These are phyloP conservation scores for Coemansia sp. DNA, from an alignment of 192 early-diverging fungal genomes.

Conservation along the genomic window DNA sequence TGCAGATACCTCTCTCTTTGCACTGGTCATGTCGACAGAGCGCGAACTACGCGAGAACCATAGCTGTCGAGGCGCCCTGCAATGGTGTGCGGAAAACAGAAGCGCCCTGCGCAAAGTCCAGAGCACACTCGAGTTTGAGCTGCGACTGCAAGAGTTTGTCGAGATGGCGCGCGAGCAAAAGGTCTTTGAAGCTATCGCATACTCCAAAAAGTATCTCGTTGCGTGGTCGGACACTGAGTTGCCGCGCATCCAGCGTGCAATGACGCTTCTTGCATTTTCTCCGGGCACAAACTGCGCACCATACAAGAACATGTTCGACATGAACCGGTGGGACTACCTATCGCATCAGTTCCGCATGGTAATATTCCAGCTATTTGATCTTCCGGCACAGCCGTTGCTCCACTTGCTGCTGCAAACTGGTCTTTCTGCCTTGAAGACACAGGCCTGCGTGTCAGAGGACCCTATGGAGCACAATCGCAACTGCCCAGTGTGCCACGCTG, in stretches of 20 bases:
- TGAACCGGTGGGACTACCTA: slow-evolving; percentile 73
- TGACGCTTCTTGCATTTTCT: slow-evolving; percentile 85
- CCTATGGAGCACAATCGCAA: slow-evolving; percentile 80
- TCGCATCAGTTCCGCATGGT: slow-evolving; percentile 79
- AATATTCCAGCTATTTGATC: slow-evolving; percentile 84
- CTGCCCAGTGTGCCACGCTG: slow-evolving; percentile 90
- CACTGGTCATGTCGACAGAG: slow-evolving; percentile 77
- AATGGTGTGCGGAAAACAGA: slow-evolving; percentile 95
- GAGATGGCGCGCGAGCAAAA: slow-evolving; percentile 75
- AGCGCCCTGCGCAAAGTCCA: slow-evolving; percentile 85
- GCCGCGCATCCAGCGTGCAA: slow-evolving; percentile 83
- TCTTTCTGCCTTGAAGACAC: slow-evolving; percentile 90
- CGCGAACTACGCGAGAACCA: slow-evolving; percentile 65
- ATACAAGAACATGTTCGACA: slow-evolving; percentile 67
- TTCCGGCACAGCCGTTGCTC: slow-evolving; percentile 86
- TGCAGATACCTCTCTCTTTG: slow-evolving; percentile 91
- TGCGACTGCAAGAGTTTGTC: slow-evolving; percentile 93
- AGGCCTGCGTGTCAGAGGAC: slow-evolving; percentile 69
- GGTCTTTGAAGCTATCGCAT: slow-evolving; percentile 73
- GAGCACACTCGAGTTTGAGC: slow-evolving; percentile 96
- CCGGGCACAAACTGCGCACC: slow-evolving; percentile 73
- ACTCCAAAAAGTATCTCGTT: slow-evolving; percentile 82
- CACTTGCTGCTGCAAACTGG: slow-evolving; percentile 92
- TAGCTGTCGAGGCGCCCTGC: slow-evolving; percentile 84
- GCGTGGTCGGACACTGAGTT: slow-evolving; percentile 75